Evolutionary conservation across 805 yeast genomes (phyloP), one percentile per base, ranked within the genome.

Genomic region (Cephaloascus albidus): DNA sequence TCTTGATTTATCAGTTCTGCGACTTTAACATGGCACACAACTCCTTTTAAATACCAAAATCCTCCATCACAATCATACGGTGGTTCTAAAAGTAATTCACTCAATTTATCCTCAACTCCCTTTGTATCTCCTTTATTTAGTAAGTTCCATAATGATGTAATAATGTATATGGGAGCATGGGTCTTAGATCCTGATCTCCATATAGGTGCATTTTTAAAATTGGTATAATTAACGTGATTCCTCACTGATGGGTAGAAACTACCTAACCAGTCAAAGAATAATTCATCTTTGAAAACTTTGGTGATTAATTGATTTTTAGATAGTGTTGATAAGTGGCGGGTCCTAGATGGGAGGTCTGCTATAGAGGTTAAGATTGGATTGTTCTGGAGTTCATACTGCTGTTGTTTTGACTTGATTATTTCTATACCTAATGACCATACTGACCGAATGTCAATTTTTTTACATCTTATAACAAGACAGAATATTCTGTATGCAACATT

Each of bases 381-480:
- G 6, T 34, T 12, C 16, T 10, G 15, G 8, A 34, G 5, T 34
- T 34, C 36, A 16, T 12, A 20, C 27, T 12, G 37, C 33, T 38
- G 17, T 30, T 40, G 36, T 18, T 43, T 42, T 37, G 45, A 46
- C 37, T 41, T 38, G n/a, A 81, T 50, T 4, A 81, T 74, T 43
- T 76, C 80, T 4, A 76, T 54, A 0, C 84, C 88, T 1, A 80
- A 30, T 0, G 82, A 73, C 89, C 89, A 83, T 10, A 81, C 50
- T 3, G 70, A 57, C 39, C 77, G 60, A 4, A 80, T 52, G 50
- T 82, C 85, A 10, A 74, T 64, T 1, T 54, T 53, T 1, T 72
- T 72, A 1, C 72, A 47, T 38, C 81, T 53, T 3, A 78, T 51
- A 18, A 83, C 51, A 2, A 75, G 39, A 8, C 74, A 53, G 45